Base-by-base conservation (phyloP, 768 basidiomycete species). In the Serpula lacrymans region DNA sequence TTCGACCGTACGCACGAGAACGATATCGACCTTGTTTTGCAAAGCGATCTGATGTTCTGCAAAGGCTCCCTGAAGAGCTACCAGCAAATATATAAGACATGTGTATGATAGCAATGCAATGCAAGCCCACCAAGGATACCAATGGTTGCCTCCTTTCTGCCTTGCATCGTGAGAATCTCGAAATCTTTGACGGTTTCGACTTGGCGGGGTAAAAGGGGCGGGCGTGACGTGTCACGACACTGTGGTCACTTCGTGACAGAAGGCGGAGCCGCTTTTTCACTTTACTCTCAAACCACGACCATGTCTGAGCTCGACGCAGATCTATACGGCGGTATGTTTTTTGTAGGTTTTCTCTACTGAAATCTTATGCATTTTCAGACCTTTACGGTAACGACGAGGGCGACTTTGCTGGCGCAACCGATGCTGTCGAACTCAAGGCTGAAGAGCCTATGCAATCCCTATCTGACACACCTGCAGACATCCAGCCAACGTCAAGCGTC, bases 31-130 rank as follows among this genome's bases (percentile, higher is more conserved):
- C 46, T 63, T 71, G 54, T 74, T 75, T 57, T 84, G 74, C 22
- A 91, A 74, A 47, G 78, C 79, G 21, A 67, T 62, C 59, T 88
- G 75, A 60, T 97, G 94, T 64, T 97, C 94, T 12, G 75, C 71
- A 59, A 97, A 96, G 7, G 92, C 92, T 31, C 94, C 94, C 60
- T 96, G 94, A 28, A 97, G 74, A 26, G 94, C 94, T 91, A 54
- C 18, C 21, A 14, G 18, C 13, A 11, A n/a, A 25, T 48, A 39
- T 41, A 33, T 10, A 2, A 41, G 22, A 11, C 3, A n/a, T 9
- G 18, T 21, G 36, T 30, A 6, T 7, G 20, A n/a, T 18, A 22
- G 12, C 38, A 32, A 13, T 1, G n/a, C 12, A 17, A 18, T 8
- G 21, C 20, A 18, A 16, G 51, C 68, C 58, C 56, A 71, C 78